These are phyloP conservation scores for Chlorella sorokiniana DNA, from an alignment of 139 green algal species.

Conservation along the genomic window DNA sequence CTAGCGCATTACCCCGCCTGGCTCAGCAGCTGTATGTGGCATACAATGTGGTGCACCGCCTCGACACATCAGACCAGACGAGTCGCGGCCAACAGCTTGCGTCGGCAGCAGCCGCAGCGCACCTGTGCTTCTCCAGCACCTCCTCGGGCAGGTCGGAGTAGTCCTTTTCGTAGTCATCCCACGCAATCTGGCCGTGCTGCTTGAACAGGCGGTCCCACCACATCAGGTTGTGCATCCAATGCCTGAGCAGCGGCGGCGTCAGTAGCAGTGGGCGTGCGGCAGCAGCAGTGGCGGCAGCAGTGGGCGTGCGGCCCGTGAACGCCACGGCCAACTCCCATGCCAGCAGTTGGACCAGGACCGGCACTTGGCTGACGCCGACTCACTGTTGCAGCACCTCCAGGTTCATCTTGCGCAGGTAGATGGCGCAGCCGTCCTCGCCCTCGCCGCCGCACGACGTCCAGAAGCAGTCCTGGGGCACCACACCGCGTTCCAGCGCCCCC, in stretches of 20 bases:
- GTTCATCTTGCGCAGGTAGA: constrained; percentile 83
- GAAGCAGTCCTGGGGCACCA: constrained; percentile 68
- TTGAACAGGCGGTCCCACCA: constrained; percentile 77
- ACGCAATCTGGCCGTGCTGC: constrained; percentile 62
- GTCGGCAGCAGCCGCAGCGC: too few relatives aligned
- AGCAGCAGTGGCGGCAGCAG: too few relatives aligned
- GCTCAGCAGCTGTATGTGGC: too few relatives aligned
- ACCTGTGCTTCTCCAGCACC: constrained; percentile 53
- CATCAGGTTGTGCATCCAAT: constrained; percentile 66
- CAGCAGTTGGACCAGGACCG: too few relatives aligned
- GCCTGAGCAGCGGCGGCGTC: constrained; percentile 36
- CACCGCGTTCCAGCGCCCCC: constrained; percentile 63
- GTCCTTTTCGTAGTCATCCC: constrained; percentile 86
- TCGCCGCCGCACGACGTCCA: constrained; percentile 62
- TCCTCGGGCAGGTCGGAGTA: constrained; percentile 77
- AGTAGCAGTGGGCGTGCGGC: background rate
- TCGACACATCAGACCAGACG: background rate
- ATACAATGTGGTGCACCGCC: too few relatives aligned
- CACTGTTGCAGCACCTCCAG: constrained; percentile 74
- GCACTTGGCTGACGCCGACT: too few relatives aligned
- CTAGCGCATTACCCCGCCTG: background rate
- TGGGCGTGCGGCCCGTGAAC: too few relatives aligned
- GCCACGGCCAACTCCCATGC: too few relatives aligned
- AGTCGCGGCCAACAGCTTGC: too few relatives aligned
- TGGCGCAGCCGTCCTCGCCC: constrained; percentile 58